Base-by-base conservation (phyloP, 768 basidiomycete genomes). In the Suillus luteus region DNA sequence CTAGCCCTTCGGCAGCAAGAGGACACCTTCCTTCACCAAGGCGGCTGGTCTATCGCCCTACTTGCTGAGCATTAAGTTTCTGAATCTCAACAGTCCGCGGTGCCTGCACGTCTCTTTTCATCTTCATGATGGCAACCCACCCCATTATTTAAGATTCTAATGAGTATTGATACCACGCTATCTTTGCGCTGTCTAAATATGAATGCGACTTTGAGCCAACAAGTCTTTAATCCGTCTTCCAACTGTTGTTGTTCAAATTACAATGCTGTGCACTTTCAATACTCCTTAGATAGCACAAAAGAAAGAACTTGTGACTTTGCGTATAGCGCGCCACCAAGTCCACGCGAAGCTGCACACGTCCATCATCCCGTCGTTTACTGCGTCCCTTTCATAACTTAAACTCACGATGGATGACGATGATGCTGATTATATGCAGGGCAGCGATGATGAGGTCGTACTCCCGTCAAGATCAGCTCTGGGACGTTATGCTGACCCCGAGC, bases 391-490 rank as follows among this genome's bases (percentile, higher is more conserved):
- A 35, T 51, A 61, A 49, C 55, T 59, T 35, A 19, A 35, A 5
- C 55, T 59, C 37, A 67, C 69, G 14, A 95, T 95, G 93, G 93
- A 95, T 79, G 93, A 95, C 67, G 93, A 95, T 75, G 93, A 95
- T 79, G 93, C 93, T 71, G 93, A 94, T 77, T 95, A 95, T 70
- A 93, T 95, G 92, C 91, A 92, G 77, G 91, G 89, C 59, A 89
- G 87, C 72, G 91, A 93, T 63, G 92, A 92, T 65, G 92, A 93
- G 83, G 92, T 91, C 70, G 48, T 73, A 19, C 51, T 51, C n/a
- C 62, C 69, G 66, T 54, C 27, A 52, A 31, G 61, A 48, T 24
- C 49, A 44, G 44, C 48, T 24, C 40, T 58, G 19, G 40, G 6
- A 31, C 27, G 19, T 44, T 66, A 35, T 41, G 57, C 40, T 58